These are phyloP conservation scores for Lentinula aciculospora DNA, from an alignment of 768 basidiomycete genomes.

Conservation along the genomic window DNA sequence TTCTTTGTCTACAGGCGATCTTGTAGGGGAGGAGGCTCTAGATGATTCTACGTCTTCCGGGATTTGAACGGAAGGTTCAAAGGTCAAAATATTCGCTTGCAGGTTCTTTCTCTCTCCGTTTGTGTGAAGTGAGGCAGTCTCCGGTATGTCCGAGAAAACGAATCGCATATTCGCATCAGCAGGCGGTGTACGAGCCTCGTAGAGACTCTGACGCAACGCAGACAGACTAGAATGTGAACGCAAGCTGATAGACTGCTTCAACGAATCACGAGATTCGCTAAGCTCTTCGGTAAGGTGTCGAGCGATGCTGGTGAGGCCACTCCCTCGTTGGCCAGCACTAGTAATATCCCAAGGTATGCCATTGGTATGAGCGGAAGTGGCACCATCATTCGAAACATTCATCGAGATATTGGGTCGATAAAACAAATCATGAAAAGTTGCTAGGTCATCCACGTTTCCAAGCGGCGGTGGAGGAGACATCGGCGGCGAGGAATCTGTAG, in stretches of 20 bases:
- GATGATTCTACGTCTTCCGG: conserved; percentile 48
- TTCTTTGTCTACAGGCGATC: conserved; percentile 26
- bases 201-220: conserved; percentile 24
- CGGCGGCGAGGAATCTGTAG: conserved; percentile 27
- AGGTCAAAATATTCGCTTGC: conserved; percentile 25
- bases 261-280: conserved; percentile 28
- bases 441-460: conserved; percentile 58
- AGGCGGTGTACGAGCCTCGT: conserved; percentile 29
- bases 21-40: conserved; percentile 31
- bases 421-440: conserved; percentile 72
- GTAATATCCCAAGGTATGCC: conserved; percentile 29
- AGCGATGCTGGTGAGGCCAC: conserved; percentile 43
- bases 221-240: conserved; percentile 8
- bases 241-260: conserved; percentile 10
- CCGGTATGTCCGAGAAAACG: conserved; percentile 11
- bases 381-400: conserved; percentile 16
- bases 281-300: conserved; percentile 48
- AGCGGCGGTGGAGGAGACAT: conserved; percentile 46
- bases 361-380: conserved; percentile 20
- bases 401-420: conserved; percentile 40
- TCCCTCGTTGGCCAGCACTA: conserved; percentile 28
- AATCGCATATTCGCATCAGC: conserved; percentile 12
- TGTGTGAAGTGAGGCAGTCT: conserved; percentile 17
- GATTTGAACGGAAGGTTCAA: conserved; percentile 34
- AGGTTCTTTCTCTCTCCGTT: conserved; percentile 11